These are phyloP conservation scores for Xylaria sp. DNA, from an alignment of 2,329 filamentous ascomycete genomes.

Conservation along the genomic window DNA sequence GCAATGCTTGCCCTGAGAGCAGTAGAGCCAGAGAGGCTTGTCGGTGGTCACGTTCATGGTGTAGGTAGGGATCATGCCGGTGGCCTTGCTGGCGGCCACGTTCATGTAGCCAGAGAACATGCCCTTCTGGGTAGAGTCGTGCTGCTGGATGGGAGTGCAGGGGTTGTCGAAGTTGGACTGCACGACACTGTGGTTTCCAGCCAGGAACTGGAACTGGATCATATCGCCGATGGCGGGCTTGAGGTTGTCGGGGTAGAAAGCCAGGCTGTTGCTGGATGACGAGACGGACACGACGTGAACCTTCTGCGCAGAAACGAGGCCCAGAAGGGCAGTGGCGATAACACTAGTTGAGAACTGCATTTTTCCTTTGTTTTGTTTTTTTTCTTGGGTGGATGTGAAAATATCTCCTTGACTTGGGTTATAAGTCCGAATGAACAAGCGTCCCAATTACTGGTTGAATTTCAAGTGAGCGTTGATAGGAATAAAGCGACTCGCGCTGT, in stretches of 20 bases:
- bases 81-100: conserved; percentile 62
- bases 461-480: conserved; percentile 47
- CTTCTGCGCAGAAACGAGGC: conserved; percentile 52
- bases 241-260: conserved; percentile 74
- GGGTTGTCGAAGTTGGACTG: conserved; percentile 79
- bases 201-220: conserved; percentile 74
- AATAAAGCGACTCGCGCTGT: conserved; percentile 57
- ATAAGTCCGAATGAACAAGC: conserved; percentile 23
- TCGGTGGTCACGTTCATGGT: conserved; percentile 75
- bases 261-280: conserved; percentile 63
- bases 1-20: conserved; percentile 78
- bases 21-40: conserved; percentile 82
- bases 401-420: conserved; percentile 32
- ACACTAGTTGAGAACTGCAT: conserved; percentile 64
- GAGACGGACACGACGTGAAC: conserved; percentile 75
- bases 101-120: conserved; percentile 75
- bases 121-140: conserved; percentile 57
- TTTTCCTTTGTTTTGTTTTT: conserved; percentile 53
- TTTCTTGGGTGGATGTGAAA: conserved; percentile 26
- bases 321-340: conserved; percentile 57
- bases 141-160: conserved; percentile 69
- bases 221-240: conserved; percentile 69
- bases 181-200: conserved; percentile 80
- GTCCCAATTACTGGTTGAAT: conserved; percentile 39
- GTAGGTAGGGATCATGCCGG: conserved; percentile 71